A percentile compares a stretch with the other conserved stretches of the same genome.
phyloP scores from a whole-genome alignment of 495 filamentous ascomycete genomes.

The Aspergillus leporis region DNA sequence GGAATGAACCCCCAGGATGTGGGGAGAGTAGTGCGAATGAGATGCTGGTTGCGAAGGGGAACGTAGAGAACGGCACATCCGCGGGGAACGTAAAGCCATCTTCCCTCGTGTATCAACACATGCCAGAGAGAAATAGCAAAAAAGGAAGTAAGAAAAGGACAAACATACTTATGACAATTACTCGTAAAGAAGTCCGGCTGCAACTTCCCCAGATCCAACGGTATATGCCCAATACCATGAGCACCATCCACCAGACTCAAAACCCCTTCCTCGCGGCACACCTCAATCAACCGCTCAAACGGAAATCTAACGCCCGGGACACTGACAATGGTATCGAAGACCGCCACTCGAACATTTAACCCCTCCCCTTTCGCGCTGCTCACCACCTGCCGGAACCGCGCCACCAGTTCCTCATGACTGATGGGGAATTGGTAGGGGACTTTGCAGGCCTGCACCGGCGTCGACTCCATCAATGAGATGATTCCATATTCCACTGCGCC shows the following conservation, averaged over 20 bases:
- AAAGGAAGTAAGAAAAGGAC: neutral
- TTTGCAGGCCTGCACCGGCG: constrained; percentile 38
- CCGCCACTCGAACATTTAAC: constrained; percentile 54
- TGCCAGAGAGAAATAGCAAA: neutral
- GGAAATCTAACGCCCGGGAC: constrained; percentile 77
- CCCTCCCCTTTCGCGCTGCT: constrained; percentile 41
- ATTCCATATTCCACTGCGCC: constrained; percentile 71
- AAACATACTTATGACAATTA: constrained; percentile 76
- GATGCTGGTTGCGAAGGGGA: constrained; percentile 65
- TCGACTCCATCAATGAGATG: constrained; percentile 65
- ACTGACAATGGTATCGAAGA: constrained; percentile 80
- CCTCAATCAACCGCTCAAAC: constrained; percentile 63
- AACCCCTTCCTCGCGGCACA: constrained; percentile 64
- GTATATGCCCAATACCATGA: constrained; percentile 78
- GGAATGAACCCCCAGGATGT: constrained; percentile 61
- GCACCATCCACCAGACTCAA: constrained; percentile 74
- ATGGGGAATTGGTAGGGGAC: constrained; percentile 58
- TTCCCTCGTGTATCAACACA: constrained; percentile 17
- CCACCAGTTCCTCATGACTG: constrained; percentile 56
- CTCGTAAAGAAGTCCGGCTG: constrained; percentile 80
- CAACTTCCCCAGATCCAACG: constrained; percentile 61
- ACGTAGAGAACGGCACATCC: constrained; percentile 81
- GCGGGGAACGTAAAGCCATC: constrained; percentile 85
- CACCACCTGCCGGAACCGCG: constrained; percentile 51
- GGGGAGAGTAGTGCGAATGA: constrained; percentile 75